phyloP scores from a whole-genome alignment of 176 grass and related monocot genomes.

The Eleusine coracana region DNA sequence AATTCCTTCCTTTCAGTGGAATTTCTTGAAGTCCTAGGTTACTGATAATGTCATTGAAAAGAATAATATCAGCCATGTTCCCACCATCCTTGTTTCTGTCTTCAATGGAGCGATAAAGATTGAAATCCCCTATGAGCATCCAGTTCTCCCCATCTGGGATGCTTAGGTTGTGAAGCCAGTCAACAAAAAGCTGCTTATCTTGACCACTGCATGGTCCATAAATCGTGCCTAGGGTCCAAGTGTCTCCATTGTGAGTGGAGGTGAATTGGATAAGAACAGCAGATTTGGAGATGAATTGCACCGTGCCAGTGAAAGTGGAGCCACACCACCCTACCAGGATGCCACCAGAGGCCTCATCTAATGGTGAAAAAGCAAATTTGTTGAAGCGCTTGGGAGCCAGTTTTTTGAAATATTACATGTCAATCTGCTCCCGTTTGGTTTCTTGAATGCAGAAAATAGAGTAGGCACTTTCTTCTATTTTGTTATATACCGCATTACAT shows the following conservation, averaged over 20 bases:
- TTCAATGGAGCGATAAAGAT: neutral
- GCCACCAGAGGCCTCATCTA: neutral
- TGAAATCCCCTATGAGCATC: too few species aligned
- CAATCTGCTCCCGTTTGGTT: neutral
- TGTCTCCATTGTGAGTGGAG: neutral
- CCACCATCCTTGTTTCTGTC: neutral
- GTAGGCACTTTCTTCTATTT: neutral
- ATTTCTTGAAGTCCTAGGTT: neutral
- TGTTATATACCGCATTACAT: neutral
- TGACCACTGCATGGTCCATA: neutral
- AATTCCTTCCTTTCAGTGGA: neutral
- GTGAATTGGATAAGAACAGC: neutral
- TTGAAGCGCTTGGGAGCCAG: neutral
- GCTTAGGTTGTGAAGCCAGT: neutral
- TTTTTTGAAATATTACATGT: neutral
- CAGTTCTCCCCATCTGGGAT: too few species aligned
- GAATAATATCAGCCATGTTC: neutral
- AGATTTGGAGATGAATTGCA: neutral
- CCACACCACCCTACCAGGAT: neutral
- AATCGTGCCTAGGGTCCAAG: neutral
- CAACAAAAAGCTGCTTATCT: neutral
- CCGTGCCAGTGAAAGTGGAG: neutral
- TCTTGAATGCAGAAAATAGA: neutral
- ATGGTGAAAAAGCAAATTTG: neutral
- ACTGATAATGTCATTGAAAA: neutral